Base-by-base conservation (phyloP, 257 asterid species). In the Ballota nigra region DNA sequence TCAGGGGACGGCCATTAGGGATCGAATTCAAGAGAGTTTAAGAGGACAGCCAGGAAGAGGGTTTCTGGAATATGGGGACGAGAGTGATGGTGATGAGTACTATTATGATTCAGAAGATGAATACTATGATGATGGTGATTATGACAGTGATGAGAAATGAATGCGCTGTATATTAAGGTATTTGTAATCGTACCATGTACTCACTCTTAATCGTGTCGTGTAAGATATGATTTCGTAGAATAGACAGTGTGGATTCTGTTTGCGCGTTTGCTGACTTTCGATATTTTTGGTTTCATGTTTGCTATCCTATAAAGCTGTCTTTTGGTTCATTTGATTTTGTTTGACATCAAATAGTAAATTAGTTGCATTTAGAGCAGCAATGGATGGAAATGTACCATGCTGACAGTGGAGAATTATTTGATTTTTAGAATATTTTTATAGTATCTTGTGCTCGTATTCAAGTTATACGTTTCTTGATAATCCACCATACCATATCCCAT, bases 1-100 rank as follows among this genome's bases (percentile, higher is more conserved):
- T 76, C 82, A 86, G 89, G 92, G 92, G n/a, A 82, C 87, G 1
- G 87, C 92, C 78, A 86, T 86, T 33, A 73, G 87, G 71, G 92
- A 86, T 69, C 80, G 84, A 33, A 83, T 86, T 75, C 92, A 86
- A 74, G 96, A 86, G 75, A 83, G 88, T 28, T 70, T 85, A 70
- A 85, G 75, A 75, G 89, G 85, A 63, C 90, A 86, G 36, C 83
- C 71, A 7, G 73, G 66, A 3, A 66, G 75, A 13, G 81, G 79
- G 7, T 57, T 81, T 49, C 76, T 85, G 72, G 79, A 57, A 40
- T 57, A 74, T 51, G 83, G 83, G 31, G 40, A 43, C 6, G 82
- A 65, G 51, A 79, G 78, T 24, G 87, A 82, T 13, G 86, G 69
- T 19, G 81, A 82, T 0, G 85, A 77, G 33, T 72, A 73, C 11